A percentile compares a stretch with the other conserved stretches of the same genome.
Conservation (phyloP, 495 filamentous ascomycete species). For the Penicillium pulvis region DNA sequence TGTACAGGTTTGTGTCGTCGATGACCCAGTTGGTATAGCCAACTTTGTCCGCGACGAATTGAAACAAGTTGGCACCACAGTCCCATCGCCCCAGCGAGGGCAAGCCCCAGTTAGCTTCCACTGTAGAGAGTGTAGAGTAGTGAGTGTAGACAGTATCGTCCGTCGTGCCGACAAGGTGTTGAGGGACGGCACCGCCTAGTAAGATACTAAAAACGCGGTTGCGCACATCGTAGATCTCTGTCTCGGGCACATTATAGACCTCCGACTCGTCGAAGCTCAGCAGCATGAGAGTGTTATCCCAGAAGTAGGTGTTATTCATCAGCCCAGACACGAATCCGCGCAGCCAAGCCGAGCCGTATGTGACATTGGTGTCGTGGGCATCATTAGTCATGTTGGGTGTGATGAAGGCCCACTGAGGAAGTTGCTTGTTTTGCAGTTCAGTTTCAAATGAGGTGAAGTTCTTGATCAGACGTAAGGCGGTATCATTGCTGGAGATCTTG, state of each 20-base stretch:
- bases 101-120: slow-evolving; percentile 65
- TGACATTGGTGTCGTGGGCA: slow-evolving; percentile 66
- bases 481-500: slow-evolving; percentile 49
- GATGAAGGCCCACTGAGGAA: slow-evolving; percentile 72
- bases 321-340: slow-evolving; percentile 59
- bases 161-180: slow-evolving; percentile 53
- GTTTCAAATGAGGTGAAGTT: slow-evolving; percentile 60
- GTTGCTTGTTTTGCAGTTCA: slow-evolving; percentile 52
- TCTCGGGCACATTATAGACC: slow-evolving; percentile 51
- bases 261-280: slow-evolving; percentile 68
- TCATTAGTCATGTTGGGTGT: slow-evolving; percentile 41
- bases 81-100: slow-evolving; percentile 68
- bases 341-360: slow-evolving; percentile 58
- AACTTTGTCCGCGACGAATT: slow-evolving; percentile 54
- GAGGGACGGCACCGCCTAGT: slow-evolving; percentile 61
- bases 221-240: slow-evolving; percentile 50
- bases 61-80: slow-evolving; percentile 66
- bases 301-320: slow-evolving; percentile 62
- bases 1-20: slow-evolving; percentile 39
- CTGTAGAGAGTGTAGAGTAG: slow-evolving; percentile 63
- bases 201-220: slow-evolving; percentile 62
- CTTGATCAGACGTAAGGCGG: slow-evolving; percentile 60
- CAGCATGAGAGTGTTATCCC: slow-evolving; percentile 65
- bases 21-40: slow-evolving; percentile 53
- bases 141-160: slow-evolving; percentile 69